Evolutionary conservation across 2,329 filamentous ascomycete genomes (phyloP).

Genomic region (Aotearoamyces nothofagi): DNA sequence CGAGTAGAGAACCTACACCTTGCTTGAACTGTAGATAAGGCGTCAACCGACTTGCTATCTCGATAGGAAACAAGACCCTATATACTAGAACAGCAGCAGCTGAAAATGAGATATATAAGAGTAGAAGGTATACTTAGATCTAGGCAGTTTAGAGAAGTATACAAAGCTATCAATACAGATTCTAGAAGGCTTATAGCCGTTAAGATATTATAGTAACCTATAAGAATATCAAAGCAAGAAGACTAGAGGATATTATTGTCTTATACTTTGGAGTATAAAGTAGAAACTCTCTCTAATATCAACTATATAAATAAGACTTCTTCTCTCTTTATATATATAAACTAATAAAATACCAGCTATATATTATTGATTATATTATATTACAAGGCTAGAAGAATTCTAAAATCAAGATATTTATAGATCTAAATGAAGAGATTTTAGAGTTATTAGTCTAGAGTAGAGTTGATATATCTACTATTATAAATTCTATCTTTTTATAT

Average conservation of each 20-base stretch:
- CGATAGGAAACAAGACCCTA: neutral
- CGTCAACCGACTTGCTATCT: slow-evolving; percentile 1
- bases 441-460: neutral
- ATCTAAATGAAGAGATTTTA: neutral
- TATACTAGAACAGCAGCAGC: neutral
- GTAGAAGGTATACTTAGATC: neutral
- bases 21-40: neutral
- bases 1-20: neutral
- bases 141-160: neutral
- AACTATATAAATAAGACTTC: neutral
- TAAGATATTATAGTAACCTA: neutral
- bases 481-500: neutral
- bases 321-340: neutral
- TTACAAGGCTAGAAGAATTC: neutral
- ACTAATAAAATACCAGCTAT: neutral
- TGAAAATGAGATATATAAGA: neutral
- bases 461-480: slow-evolving; percentile 1
- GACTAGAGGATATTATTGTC: neutral
- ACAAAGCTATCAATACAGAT: slow-evolving; percentile 1
- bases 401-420: neutral
- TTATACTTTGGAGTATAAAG: slow-evolving; percentile 1
- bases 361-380: slow-evolving; percentile 1
- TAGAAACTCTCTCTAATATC: neutral
- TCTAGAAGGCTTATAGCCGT: neutral
- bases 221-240: slow-evolving; percentile 1